Evolutionary conservation across 176 grass and related monocot species (phyloP), one percentile per base, ranked within the genome.

Genomic region (Alopecurus myosuroides): DNA sequence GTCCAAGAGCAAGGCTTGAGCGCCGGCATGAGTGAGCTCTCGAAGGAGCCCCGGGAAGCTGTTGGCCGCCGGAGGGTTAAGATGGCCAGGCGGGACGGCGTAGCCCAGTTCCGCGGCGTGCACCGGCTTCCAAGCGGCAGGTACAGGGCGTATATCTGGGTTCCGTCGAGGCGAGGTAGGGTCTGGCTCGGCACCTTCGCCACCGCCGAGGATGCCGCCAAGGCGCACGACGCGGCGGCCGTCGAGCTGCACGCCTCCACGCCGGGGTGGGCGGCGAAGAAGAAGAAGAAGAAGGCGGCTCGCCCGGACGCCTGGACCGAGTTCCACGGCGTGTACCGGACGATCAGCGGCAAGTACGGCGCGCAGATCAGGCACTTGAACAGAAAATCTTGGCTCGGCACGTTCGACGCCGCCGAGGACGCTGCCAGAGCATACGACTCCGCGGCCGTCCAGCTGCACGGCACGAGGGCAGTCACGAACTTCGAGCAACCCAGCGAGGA

Each of bases 181-280:
- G 58, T 63, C 28, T 2, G 1, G 2, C 26, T 63, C 13, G 58
- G 58, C 58, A 63, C 58, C 58, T 63, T 63, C 60, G 60, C 5
- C 28, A 33, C 28, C 13, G 60, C 60, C 60, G 60, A 63, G 28
- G 60, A 63, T 8, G 60, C 60, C 2, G 82, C 51, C 91, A 85
- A 31, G 60, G 26, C 28, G 13, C 18, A 63, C 0, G 79, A 90
- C 55, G 88, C 22, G 82, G 88, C 64, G 81, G 88, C 60, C 4
- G 23, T 2, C 25, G 56, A 60, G 56, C 56, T 60, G 25, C 11
- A 2, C 56, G 1, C 8, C 4, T 10, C 25, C 58, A 15, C 58
- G 26, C 58, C 58, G 58, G 82, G 74, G 78, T 0, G 70, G 88
- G 23, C 90, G 88, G 90, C 19, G 85, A 52, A 7, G 57, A 29